Percentiles rank a stretch among this genome's conserved stretches.
These are phyloP conservation scores for Fraxinus sp. DNA, from an alignment of 305 asterid species.

Conservation along the genomic window DNA sequence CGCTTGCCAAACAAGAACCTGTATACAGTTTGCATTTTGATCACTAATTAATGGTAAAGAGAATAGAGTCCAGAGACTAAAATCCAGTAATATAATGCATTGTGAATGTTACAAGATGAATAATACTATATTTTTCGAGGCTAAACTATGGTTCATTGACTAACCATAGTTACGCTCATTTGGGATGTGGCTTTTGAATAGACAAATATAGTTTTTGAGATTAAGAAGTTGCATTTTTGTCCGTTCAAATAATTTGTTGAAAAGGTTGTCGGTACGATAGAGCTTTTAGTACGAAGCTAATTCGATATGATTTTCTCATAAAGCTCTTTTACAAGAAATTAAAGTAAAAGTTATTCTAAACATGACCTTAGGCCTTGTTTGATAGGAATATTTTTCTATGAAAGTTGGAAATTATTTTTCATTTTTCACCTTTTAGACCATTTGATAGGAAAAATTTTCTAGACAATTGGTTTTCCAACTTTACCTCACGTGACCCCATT, in stretches of 20 bases:
- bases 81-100: background rate
- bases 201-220: background rate
- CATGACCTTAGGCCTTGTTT: too few relatives aligned
- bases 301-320: too few relatives aligned
- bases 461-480: too few relatives aligned
- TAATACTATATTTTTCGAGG: background rate
- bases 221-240: background rate
- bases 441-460: too few relatives aligned
- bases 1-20: conserved; percentile 20
- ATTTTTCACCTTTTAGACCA: too few relatives aligned
- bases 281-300: background rate
- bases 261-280: background rate
- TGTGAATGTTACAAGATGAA: background rate
- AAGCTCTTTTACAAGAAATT: background rate
- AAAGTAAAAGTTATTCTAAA: background rate
- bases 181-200: background rate
- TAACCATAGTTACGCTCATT: background rate
- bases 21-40: background rate
- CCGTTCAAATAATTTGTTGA: too few relatives aligned
- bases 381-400: too few relatives aligned
- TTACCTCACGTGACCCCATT: too few relatives aligned
- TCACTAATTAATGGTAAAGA: background rate
- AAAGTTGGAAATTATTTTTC: too few relatives aligned
- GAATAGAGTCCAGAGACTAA: background rate
- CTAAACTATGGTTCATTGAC: background rate